phyloP scores from a whole-genome alignment of 2,329 filamentous ascomycete genomes.

The Domatiomyces globalis region DNA sequence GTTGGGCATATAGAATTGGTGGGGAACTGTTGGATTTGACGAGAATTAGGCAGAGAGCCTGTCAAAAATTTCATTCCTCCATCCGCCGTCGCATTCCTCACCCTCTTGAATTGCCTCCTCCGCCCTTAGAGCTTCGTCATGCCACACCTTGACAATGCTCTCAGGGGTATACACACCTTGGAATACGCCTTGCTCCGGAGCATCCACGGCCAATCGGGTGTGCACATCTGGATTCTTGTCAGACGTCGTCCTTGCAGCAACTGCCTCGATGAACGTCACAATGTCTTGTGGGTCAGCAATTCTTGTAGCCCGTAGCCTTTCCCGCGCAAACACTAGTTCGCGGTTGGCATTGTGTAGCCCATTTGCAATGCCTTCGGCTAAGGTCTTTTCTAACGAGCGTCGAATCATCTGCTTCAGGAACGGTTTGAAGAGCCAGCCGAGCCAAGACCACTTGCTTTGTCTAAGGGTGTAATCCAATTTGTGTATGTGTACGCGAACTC shows the following conservation, averaged over 20 bases:
- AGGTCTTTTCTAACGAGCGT: conserved; percentile 62
- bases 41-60: too few relatives aligned
- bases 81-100: conserved; percentile 50
- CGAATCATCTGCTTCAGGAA: conserved; percentile 67
- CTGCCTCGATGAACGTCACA: conserved; percentile 66
- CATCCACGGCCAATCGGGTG: conserved; percentile 54
- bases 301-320: conserved; percentile 70
- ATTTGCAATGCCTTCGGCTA: conserved; percentile 57
- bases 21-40: too few relatives aligned
- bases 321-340: conserved; percentile 73
- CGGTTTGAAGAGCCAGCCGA: conserved; percentile 74
- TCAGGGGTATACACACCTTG: conserved; percentile 75
- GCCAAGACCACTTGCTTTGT: conserved; percentile 59
- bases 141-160: conserved; percentile 79
- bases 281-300: conserved; percentile 70
- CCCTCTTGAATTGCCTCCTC: conserved; percentile 58
- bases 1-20: too few relatives aligned
- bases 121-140: conserved; percentile 59
- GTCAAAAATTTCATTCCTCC: conserved; percentile 73
- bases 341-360: conserved; percentile 62
- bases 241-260: conserved; percentile 60
- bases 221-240: conserved; percentile 64
- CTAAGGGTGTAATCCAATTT: conserved; percentile 68
- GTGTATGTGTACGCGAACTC: conserved; percentile 69
- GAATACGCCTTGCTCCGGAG: conserved; percentile 53